Base-by-base conservation (phyloP, 1,139 yeast species). In the Yamadazyma pseudoaaseri region DNA sequence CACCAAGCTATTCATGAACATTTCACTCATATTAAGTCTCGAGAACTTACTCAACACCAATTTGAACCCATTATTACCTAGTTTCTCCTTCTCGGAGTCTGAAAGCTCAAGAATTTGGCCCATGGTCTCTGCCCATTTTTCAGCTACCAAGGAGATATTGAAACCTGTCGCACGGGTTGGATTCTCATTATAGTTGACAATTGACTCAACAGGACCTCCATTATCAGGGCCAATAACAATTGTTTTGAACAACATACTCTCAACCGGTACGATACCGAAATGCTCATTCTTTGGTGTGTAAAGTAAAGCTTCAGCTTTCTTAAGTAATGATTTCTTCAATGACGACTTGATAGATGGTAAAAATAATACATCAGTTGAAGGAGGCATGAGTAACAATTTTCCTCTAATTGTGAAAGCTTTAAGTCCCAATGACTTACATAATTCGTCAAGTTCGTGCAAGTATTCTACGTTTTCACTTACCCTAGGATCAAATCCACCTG, bases 261-360 rank as follows among this genome's bases (percentile, higher is more conserved):
- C 98, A 10, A 92, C 72, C 1, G 99, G 99, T 3, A 94, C 99
- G 42, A 92, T 94, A 10, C 99, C 99, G 55, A 92, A 92, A 60
- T 92, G 99, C 56, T 94, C 98, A 50, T 76, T 76, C 1, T 84
- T 73, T 2, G 99, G 98, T 0, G 99, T 94, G 54, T 92, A 92
- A 29, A 89, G 62, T 24, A 94, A 66, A 36, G 85, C 48, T 35
- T 75, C 71, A 2, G 92, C 72, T 8, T 65, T 58, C 28, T 70
- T 58, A 29, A 92, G 64, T 26, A 92, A 68, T 1, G 79, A 66
- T 33, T 81, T 80, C 52, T 89, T 87, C 36, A 85, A 55, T 2
- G 71, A 56, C 1, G 89, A 71, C 27, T 83, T 72, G 5, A 92
- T 77, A 0, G 96, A 86, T 0, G 96, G 95, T 37, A 90, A 56